A percentile compares a stretch with the other conserved stretches of the same genome.
phyloP scores from a whole-genome alignment of 441 rosid species.

The Eruca vesicaria region DNA sequence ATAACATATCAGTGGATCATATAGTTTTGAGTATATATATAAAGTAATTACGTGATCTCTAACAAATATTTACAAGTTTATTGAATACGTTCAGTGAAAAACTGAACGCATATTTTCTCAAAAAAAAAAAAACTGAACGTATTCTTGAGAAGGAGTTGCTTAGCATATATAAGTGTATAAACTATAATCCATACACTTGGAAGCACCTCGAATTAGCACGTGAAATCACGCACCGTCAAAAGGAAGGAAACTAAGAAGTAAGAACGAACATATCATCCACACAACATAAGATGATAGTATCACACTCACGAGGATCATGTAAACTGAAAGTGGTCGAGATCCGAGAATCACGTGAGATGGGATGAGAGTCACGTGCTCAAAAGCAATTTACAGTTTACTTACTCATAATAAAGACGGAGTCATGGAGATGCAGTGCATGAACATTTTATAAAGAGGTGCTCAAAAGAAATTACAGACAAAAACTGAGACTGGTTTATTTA shows the following conservation, averaged over 20 bases:
- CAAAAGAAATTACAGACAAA: slow-evolving; percentile 14
- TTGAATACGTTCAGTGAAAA: not conserved
- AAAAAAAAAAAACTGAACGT: too few relatives aligned
- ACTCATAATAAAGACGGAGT: not conserved
- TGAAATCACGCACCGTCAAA: slow-evolving; percentile 22
- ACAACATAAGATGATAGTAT: not conserved
- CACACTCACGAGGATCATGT: slow-evolving; percentile 22
- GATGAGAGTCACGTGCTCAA: slow-evolving; percentile 28
- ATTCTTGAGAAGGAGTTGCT: not conserved
- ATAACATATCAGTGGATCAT: not conserved
- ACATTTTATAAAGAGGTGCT: not conserved
- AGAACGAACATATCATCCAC: slow-evolving; percentile 22
- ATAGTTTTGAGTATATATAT: not conserved
- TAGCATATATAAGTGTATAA: not conserved
- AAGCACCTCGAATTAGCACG: not conserved
- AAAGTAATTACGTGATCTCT: not conserved
- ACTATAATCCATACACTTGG: slow-evolving; percentile 17
- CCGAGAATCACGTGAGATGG: slow-evolving; percentile 27
- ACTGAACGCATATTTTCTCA: too few relatives aligned
- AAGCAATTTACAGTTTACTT: slow-evolving; percentile 9
- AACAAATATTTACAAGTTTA: not conserved
- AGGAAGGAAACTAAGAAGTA: not conserved
- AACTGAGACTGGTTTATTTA: not conserved
- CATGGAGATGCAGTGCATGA: not conserved
- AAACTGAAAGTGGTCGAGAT: slow-evolving; percentile 17